Base-by-base conservation (phyloP, 352 stramenopile species). In the Achlya hypogyna region DNA sequence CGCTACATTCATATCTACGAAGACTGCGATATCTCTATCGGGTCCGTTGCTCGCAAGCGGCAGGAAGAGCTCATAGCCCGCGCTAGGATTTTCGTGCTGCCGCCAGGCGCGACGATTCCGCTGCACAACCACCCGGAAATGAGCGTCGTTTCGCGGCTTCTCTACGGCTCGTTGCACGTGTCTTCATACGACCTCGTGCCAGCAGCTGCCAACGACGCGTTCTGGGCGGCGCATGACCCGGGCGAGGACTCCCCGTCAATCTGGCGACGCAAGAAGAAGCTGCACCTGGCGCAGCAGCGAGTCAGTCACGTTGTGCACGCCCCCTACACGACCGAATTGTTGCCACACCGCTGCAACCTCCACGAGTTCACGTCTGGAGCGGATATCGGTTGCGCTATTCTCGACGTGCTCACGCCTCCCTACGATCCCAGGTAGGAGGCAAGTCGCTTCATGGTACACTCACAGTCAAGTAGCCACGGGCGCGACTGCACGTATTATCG, bases 91-190 rank as follows among this genome's bases (percentile, higher is more conserved):
- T 94, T 94, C 53, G 86, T 94, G 35, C 70, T 94, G 38, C 81
- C 85, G 1, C 85, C 85, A 0, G 83, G 85, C 4, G 74, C 82
- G 12, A 78, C 73, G 12, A 90, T 94, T 32, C 85, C 85, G 22
- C 69, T 94, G 53, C 85, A 94, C 62, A 81, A 94, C 72, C 85
- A 94, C 62, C 85, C 85, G 25, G 74, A 86, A 18, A 94, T 94
- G 85, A 90, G 74, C 64, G 85, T 94, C 20, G 80, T 94, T 65
- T 92, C 85, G 28, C 80, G 85, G 34, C 69, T 94, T 51, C 75
- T 94, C 34, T 92, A 94, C 62, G 85, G 85, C 18, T 76, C 74
- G 10, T 69, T 92, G 52, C 76, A 85, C 58, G 73, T 90, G 38
- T 79, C 73, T 34, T 75, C 83, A n/a, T 94, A 75, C 58, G 83